Evolutionary conservation across 202 grass and related monocot species (phyloP).

Genomic region (Setaria viridis): DNA sequence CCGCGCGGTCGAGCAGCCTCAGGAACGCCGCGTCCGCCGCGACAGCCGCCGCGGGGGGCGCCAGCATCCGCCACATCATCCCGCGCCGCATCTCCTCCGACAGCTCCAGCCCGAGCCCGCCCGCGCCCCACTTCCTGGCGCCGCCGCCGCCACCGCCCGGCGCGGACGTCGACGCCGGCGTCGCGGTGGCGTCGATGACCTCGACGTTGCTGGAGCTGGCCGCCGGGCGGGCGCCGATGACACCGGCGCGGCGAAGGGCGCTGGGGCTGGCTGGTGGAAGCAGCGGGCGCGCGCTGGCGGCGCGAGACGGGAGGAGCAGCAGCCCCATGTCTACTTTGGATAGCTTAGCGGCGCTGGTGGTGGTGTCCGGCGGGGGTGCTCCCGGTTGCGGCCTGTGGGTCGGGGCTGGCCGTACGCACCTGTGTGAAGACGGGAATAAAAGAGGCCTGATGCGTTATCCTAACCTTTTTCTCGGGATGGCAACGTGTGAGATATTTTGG

Average conservation of each 20-base stretch:
- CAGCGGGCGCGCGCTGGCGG: background rate
- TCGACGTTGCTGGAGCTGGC: constrained; percentile 54
- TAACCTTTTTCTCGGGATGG: background rate
- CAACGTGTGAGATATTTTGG: constrained; percentile 43
- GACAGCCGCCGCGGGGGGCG: constrained; percentile 27
- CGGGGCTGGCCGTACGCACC: background rate
- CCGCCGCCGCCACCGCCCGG: background rate
- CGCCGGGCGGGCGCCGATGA: background rate
- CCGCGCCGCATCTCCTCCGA: constrained; percentile 55
- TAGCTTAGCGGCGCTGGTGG: background rate
- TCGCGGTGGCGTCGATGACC: constrained; percentile 17
- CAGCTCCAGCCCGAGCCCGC: constrained; percentile 45
- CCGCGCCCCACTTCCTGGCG: constrained; percentile 9
- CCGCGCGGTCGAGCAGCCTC: constrained; percentile 42
- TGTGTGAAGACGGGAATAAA: constrained; percentile 24
- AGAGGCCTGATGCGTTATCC: constrained; percentile 47
- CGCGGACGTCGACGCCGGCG: background rate
- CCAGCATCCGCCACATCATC: constrained; percentile 62
- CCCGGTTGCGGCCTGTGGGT: no score
- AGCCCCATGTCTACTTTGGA: constrained; percentile 37
- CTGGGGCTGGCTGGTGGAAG: background rate
- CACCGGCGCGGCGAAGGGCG: background rate
- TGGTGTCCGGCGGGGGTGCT: background rate
- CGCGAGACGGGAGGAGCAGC: constrained; percentile 44
- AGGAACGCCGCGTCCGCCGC: constrained; percentile 46